These are phyloP conservation scores for Cystobasidiaceae sp. DNA, from an alignment of 1,284 basidiomycete species.

Conservation along the genomic window DNA sequence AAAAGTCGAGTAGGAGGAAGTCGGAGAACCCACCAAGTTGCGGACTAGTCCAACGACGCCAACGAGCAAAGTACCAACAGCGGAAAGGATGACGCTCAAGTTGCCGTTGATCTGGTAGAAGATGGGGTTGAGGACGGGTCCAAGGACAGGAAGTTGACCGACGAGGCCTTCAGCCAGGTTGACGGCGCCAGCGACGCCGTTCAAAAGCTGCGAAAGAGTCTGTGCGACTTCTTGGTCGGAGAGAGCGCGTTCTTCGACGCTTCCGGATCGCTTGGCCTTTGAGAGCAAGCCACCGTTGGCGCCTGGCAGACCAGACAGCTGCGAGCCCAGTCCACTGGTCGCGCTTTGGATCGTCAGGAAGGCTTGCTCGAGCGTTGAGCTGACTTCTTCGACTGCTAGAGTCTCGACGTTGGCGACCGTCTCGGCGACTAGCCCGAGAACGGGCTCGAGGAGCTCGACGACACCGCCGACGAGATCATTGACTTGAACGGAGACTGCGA, in stretches of 20 bases:
- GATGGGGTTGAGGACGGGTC: neutral
- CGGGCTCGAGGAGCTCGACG: neutral
- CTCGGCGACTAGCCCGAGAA: neutral
- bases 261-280: neutral
- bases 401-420: neutral
- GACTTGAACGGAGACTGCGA: neutral
- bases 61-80: conserved; percentile 1
- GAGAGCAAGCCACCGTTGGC: neutral
- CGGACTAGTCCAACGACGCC: neutral
- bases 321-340: neutral
- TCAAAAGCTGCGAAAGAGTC: neutral
- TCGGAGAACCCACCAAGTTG: neutral
- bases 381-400: neutral
- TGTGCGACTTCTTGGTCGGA: neutral
- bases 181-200: neutral
- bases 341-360: neutral
- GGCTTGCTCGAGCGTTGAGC: neutral
- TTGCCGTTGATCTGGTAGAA: conserved; percentile 1
- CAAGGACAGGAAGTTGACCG: neutral
- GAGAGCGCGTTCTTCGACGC: neutral
- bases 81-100: neutral
- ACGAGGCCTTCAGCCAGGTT: neutral
- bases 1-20: neutral
- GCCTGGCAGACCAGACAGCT: neutral
- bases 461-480: neutral